Percentiles rank a stretch among this genome's conserved stretches.
Conservation (phyloP, 2,329 filamentous ascomycete genomes). For the Xylaria multiplex region DNA sequence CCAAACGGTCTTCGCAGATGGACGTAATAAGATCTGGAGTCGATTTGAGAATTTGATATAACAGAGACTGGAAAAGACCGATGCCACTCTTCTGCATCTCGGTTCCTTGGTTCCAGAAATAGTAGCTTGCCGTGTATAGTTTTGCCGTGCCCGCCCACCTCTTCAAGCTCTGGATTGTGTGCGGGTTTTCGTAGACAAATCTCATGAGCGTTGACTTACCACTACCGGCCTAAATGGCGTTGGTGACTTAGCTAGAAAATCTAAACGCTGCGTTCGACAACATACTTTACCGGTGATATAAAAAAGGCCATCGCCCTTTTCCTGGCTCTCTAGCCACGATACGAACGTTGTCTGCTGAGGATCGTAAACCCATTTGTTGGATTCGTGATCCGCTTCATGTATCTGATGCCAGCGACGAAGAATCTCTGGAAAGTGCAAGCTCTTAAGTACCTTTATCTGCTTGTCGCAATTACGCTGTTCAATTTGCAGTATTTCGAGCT, state of each 20-base stretch:
- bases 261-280: not conserved
- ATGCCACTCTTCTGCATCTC: conserved; percentile 9
- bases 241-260: not conserved
- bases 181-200: not conserved
- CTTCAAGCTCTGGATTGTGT: not conserved
- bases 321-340: conserved; percentile 7
- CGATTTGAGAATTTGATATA: conserved; percentile 14
- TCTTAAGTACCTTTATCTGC: not conserved
- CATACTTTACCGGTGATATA: conserved; percentile 6
- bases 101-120: conserved; percentile 17
- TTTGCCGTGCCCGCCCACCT: conserved; percentile 1
- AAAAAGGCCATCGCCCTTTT: not conserved
- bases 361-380: conserved; percentile 17
- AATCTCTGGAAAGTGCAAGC: conserved; percentile 8
- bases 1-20: not conserved
- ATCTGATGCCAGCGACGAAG: conserved; percentile 16
- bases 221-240: conserved; percentile 9
- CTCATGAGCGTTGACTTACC: conserved; percentile 19
- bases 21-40: not conserved
- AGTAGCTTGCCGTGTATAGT: conserved; percentile 10
- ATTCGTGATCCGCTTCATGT: not conserved
- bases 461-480: not conserved
- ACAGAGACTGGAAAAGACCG: conserved; percentile 12
- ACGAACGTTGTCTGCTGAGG: not conserved
- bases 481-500: not conserved